A percentile compares a stretch with the other conserved stretches of the same genome.
These are phyloP conservation scores for Aureobasidium uvarum DNA, from an alignment of 2,329 filamentous ascomycete genomes.

Conservation along the genomic window DNA sequence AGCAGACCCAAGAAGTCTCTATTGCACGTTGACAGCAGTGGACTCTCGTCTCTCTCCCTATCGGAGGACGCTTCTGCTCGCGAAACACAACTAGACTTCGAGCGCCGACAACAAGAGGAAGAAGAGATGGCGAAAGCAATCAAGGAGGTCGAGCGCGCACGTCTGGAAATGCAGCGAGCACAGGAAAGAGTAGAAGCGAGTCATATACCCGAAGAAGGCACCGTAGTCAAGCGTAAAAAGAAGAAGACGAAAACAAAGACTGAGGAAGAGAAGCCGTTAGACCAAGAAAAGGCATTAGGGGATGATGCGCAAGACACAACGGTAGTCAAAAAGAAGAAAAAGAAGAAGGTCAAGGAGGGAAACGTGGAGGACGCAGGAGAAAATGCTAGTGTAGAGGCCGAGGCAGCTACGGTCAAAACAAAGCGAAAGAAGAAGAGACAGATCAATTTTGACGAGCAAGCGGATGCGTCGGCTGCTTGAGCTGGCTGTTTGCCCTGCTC, in stretches of 20 bases:
- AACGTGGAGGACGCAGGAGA: slow-evolving; percentile 53
- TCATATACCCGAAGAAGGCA: slow-evolving; percentile 59
- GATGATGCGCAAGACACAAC: not conserved
- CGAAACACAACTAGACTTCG: slow-evolving; percentile 54
- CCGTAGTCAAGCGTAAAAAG: slow-evolving; percentile 28
- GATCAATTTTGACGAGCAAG: slow-evolving; percentile 60
- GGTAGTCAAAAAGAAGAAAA: slow-evolving; percentile 70
- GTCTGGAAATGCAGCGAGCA: slow-evolving; percentile 84
- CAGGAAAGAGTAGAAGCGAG: slow-evolving; percentile 72
- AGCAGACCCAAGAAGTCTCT: slow-evolving; percentile 59
- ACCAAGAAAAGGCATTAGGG: not conserved
- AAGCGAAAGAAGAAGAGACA: slow-evolving; percentile 82
- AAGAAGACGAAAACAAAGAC: slow-evolving; percentile 26
- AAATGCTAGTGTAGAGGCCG: slow-evolving; percentile 73
- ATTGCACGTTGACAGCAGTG: slow-evolving; percentile 83
- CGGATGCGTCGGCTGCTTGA: not conserved
- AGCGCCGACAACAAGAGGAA: slow-evolving; percentile 71
- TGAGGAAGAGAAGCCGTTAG: not conserved
- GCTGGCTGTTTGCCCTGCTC: not conserved
- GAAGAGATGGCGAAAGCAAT: slow-evolving; percentile 85
- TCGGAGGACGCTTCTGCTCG: slow-evolving; percentile 47
- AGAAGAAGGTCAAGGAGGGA: slow-evolving; percentile 56
- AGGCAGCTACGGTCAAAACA: slow-evolving; percentile 76
- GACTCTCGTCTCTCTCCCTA: slow-evolving; percentile 70
- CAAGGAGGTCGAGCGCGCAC: slow-evolving; percentile 79